Evolutionary conservation across 306 rosid genomes (phyloP).

Genomic region (Begonia loranthoides): DNA sequence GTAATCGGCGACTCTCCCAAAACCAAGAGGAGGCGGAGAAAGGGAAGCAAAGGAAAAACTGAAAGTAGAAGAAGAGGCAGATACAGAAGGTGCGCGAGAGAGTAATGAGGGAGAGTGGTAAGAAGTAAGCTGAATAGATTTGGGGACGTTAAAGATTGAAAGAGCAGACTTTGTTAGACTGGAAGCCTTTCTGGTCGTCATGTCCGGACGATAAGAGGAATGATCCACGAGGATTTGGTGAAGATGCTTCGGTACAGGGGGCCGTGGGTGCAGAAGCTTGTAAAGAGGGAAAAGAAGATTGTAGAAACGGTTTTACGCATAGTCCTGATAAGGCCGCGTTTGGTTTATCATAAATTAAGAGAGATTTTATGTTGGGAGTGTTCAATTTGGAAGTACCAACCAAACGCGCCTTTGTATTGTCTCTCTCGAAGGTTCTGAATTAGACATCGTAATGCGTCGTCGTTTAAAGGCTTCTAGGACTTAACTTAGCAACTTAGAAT

Average conservation of each 20-base stretch:
- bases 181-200: constrained; percentile 58
- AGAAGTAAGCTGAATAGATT: constrained; percentile 10
- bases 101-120: constrained; percentile 14
- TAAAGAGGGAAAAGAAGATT: background rate
- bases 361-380: too few relatives aligned
- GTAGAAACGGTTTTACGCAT: background rate
- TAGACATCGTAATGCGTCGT: too few relatives aligned
- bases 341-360: too few relatives aligned
- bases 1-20: constrained; percentile 6
- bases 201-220: constrained; percentile 1
- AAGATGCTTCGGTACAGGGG: background rate
- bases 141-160: constrained; percentile 25
- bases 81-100: constrained; percentile 7
- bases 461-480: too few relatives aligned
- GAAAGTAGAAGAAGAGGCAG: constrained; percentile 6
- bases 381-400: too few relatives aligned
- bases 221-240: background rate
- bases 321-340: too few relatives aligned
- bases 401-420: too few relatives aligned
- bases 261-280: background rate
- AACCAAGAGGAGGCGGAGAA: constrained; percentile 12
- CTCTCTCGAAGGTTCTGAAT: too few relatives aligned
- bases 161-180: constrained; percentile 34
- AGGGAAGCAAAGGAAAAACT: constrained; percentile 6
- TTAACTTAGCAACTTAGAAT: too few relatives aligned